Conservation (phyloP, 495 filamentous ascomycete species). For the Penicillium pulvis region DNA sequence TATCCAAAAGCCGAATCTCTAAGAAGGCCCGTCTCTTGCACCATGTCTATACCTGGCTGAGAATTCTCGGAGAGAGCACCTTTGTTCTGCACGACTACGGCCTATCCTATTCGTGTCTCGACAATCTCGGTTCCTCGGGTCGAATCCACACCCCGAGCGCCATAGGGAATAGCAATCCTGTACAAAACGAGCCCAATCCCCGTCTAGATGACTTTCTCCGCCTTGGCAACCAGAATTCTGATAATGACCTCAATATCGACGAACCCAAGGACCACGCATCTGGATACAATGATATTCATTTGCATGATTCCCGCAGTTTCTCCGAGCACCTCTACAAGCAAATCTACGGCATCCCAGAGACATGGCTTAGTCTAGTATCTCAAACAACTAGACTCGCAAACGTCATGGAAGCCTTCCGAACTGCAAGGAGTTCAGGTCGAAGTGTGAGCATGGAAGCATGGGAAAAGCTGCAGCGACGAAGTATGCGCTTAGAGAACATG, state of each 20-base stretch:
- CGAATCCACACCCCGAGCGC: slow-evolving; percentile 5
- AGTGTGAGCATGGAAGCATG: slow-evolving; percentile 25
- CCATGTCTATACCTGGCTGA: slow-evolving; percentile 40
- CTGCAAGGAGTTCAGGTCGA: slow-evolving; percentile 15
- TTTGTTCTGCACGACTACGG: slow-evolving; percentile 38
- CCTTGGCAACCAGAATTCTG: slow-evolving; percentile 30
- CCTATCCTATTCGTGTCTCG: slow-evolving; percentile 27
- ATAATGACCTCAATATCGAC: slow-evolving; percentile 39
- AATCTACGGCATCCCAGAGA: slow-evolving; percentile 39
- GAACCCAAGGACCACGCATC: slow-evolving; percentile 33
- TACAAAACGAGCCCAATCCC: slow-evolving; percentile 18
- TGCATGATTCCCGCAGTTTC: slow-evolving; percentile 37
- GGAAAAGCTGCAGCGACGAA: slow-evolving; percentile 36
- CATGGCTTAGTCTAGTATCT: slow-evolving; percentile 40
- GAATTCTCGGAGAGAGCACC: slow-evolving; percentile 40
- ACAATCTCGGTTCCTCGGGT: slow-evolving; percentile 24
- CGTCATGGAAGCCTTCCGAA: slow-evolving; percentile 31
- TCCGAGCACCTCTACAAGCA: slow-evolving; percentile 35
- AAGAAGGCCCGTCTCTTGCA: slow-evolving; percentile 38
- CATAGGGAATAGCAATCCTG: not conserved
- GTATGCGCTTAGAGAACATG: slow-evolving; percentile 36
- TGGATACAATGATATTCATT: slow-evolving; percentile 35
- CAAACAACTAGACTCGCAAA: slow-evolving; percentile 40
- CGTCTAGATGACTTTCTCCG: slow-evolving; percentile 39
- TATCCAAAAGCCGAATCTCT: slow-evolving; percentile 37